Percentiles rank a stretch among this genome's conserved stretches.
These are phyloP conservation scores for Didymella glomerata DNA, from an alignment of 2,329 filamentous ascomycete species.

Conservation along the genomic window DNA sequence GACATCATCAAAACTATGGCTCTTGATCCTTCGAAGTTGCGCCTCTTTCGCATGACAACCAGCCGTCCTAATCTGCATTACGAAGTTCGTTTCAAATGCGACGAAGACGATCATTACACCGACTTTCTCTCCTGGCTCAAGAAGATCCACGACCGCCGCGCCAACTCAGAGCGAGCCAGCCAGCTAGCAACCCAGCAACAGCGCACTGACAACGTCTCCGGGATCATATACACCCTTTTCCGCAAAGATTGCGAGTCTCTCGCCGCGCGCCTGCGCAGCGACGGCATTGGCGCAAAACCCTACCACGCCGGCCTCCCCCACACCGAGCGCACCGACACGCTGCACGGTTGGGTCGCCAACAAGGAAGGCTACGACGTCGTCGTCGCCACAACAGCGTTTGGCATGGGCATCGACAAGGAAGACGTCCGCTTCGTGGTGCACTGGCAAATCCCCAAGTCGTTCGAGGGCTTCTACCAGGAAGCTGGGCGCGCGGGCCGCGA, in stretches of 20 bases:
- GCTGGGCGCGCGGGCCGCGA: conserved; percentile 90
- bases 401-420: conserved; percentile 97
- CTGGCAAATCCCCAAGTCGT: conserved; percentile 92
- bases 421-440: conserved; percentile 94
- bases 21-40: conserved; percentile 70
- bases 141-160: conserved; percentile 73
- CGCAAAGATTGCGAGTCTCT: conserved; percentile 78
- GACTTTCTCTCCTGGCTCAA: conserved; percentile 82
- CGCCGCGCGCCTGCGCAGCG: conserved; percentile 69
- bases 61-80: conserved; percentile 87
- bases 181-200: conserved; percentile 64
- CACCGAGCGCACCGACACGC: conserved; percentile 72
- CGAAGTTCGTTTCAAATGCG: conserved; percentile 83
- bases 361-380: conserved; percentile 85
- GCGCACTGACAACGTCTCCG: conserved; percentile 71
- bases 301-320: conserved; percentile 76
- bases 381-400: conserved; percentile 93
- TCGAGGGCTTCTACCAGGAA: conserved; percentile 97
- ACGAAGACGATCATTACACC: conserved; percentile 76
- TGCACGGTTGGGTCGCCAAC: conserved; percentile 76
- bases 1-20: conserved; percentile 82
- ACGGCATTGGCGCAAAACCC: conserved; percentile 76
- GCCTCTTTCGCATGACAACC: conserved; percentile 83
- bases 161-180: conserved; percentile 62
- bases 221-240: conserved; percentile 82